Evolutionary conservation across 768 basidiomycete species (phyloP).

Genomic region (Floccularia luteovirens): DNA sequence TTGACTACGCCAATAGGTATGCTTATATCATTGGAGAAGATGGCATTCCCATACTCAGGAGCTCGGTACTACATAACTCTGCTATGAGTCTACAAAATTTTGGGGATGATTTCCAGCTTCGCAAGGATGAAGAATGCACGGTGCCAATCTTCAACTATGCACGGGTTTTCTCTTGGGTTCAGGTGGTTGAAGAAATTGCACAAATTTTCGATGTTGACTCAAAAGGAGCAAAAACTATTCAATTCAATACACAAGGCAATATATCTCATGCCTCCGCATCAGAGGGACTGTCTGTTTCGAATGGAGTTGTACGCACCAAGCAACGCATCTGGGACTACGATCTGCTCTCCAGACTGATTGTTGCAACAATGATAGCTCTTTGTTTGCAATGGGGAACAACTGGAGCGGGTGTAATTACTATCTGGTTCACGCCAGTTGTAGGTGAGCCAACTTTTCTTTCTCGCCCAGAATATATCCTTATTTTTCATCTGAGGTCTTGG

Average conservation of each 20-base stretch:
- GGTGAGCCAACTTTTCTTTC: slow-evolving; percentile 3
- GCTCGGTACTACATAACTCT: slow-evolving; percentile 6
- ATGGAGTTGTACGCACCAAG: neutral
- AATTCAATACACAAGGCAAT: slow-evolving; percentile 3
- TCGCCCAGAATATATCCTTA: neutral
- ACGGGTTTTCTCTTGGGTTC: slow-evolving; percentile 18
- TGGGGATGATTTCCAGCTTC: slow-evolving; percentile 7
- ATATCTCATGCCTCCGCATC: neutral
- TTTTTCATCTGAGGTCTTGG: slow-evolving; percentile 22
- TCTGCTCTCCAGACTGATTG: slow-evolving; percentile 10
- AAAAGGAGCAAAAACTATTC: slow-evolving; percentile 13
- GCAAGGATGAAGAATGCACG: slow-evolving; percentile 13
- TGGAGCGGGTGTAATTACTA: slow-evolving; percentile 12
- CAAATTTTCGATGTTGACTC: slow-evolving; percentile 15
- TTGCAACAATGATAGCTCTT: slow-evolving; percentile 10
- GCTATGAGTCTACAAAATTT: slow-evolving; percentile 13
- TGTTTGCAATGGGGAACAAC: slow-evolving; percentile 14
- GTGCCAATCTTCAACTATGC: slow-evolving; percentile 23
- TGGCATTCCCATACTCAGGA: slow-evolving; percentile 2
- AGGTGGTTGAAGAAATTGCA: slow-evolving; percentile 15
- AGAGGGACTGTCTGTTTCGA: neutral
- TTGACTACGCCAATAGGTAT: slow-evolving; percentile 20
- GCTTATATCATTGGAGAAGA: slow-evolving; percentile 19
- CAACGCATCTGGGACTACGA: slow-evolving; percentile 1
- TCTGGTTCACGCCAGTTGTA: slow-evolving; percentile 13